Percentiles rank a stretch among this genome's conserved stretches.
These are phyloP conservation scores for Diaporthe australafricana DNA, from an alignment of 2,329 filamentous ascomycete genomes.

Conservation along the genomic window DNA sequence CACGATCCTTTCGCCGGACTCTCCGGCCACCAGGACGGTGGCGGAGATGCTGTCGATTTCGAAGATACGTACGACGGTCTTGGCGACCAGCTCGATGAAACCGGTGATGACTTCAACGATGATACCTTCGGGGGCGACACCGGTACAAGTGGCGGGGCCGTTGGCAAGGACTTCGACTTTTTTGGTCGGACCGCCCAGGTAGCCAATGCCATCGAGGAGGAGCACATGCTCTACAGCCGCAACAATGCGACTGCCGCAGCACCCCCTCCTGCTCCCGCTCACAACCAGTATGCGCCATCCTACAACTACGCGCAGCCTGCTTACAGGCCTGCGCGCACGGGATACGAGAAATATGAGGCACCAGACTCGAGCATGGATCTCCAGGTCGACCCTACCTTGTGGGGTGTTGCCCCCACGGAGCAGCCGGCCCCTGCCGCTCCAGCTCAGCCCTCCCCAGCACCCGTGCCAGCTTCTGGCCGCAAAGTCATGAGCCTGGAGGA, in stretches of 20 bases:
- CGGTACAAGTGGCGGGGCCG: conserved; percentile 57
- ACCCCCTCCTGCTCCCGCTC: conserved; percentile 46
- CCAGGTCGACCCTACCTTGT: conserved; percentile 92
- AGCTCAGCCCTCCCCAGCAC: conserved; percentile 42
- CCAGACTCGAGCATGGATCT: conserved; percentile 88
- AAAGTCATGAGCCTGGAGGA: conserved; percentile 98
- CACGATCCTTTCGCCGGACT: conserved; percentile 91
- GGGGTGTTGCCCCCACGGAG: conserved; percentile 81
- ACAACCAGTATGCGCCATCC: conserved; percentile 45
- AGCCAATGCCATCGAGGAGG: conserved; percentile 86
- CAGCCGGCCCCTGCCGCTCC: conserved; percentile 49
- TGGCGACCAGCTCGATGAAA: conserved; percentile 89
- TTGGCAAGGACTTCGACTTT: conserved; percentile 97
- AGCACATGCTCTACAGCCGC: conserved; percentile 85
- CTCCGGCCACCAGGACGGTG: conserved; percentile 71
- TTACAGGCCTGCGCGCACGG: conserved; percentile 76
- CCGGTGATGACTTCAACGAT: conserved; percentile 94
- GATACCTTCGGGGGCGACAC: conserved; percentile 82
- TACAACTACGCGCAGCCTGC: conserved; percentile 55
- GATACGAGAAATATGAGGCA: conserved; percentile 92
- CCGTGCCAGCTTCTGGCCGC: conserved; percentile 57
- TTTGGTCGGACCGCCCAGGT: conserved; percentile 93
- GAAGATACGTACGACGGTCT: conserved; percentile 98
- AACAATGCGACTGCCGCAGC: conserved; percentile 71
- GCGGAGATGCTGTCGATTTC: conserved; percentile 76